Percentiles rank a stretch among this genome's conserved stretches.
Evolutionary conservation across 257 asterid species (phyloP).

Genomic region (Rubia yunnanensis): DNA sequence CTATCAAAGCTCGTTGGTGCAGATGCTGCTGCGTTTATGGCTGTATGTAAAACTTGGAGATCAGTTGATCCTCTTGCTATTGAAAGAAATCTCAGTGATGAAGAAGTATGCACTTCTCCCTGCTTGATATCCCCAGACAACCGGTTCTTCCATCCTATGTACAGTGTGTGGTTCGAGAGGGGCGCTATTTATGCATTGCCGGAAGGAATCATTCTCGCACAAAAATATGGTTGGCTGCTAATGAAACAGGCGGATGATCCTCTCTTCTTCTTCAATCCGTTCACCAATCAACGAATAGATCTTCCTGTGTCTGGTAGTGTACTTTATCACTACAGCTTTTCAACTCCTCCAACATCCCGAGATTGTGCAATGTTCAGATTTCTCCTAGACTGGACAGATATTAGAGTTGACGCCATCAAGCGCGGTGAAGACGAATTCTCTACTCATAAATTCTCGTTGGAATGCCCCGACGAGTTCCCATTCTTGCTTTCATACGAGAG

Average conservation of each 20-base stretch:
- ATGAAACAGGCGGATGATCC: neutral
- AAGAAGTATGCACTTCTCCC: neutral
- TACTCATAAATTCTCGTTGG: neutral
- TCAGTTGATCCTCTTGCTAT: neutral
- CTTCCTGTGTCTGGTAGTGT: neutral
- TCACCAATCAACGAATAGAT: neutral
- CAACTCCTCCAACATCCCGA: neutral
- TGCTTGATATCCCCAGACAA: neutral
- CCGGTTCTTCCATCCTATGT: neutral
- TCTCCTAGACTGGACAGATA: neutral
- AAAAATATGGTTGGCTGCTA: neutral
- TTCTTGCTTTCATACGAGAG: neutral
- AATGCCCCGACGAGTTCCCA: neutral
- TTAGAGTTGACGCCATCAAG: neutral
- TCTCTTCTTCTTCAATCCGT: neutral
- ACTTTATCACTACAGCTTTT: neutral
- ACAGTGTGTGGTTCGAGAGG: neutral
- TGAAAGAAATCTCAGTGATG: neutral
- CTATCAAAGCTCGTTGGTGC: neutral
- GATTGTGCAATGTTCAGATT: neutral
- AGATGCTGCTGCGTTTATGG: neutral
- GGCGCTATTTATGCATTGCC: neutral
- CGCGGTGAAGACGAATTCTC: neutral
- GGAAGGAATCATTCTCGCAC: neutral
- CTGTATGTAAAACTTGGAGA: neutral